Evolutionary conservation across 805 yeast species (phyloP).

Genomic region (Candida xyloterini): DNA sequence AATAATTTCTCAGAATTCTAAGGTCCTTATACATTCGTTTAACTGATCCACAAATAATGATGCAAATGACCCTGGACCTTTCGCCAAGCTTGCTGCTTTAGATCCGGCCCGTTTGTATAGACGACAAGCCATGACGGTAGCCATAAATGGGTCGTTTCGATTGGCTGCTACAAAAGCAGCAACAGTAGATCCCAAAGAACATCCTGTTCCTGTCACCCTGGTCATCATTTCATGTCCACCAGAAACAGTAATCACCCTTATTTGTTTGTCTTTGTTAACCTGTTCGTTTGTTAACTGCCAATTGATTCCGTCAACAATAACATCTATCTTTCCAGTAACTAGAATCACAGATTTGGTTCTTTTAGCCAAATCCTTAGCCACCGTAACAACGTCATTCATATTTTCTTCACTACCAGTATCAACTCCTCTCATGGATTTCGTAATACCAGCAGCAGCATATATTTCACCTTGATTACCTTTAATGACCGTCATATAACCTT

Average conservation of each 20-base stretch:
- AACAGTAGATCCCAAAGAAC: conserved; percentile 73
- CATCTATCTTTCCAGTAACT: conserved; percentile 61
- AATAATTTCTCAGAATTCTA: conserved; percentile 1
- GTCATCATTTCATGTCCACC: conserved; percentile 70
- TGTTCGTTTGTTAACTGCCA: conserved; percentile 5
- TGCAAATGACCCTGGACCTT: conserved; percentile 57
- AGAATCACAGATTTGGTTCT: conserved; percentile 61
- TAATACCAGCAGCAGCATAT: conserved; percentile 50
- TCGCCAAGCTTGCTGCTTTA: conserved; percentile 40
- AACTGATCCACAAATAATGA: conserved; percentile 45
- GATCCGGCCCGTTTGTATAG: conserved; percentile 63
- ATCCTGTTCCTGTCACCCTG: conserved; percentile 76
- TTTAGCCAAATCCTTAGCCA: conserved; percentile 48
- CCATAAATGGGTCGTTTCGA: conserved; percentile 38
- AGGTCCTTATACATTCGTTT: conserved; percentile 9
- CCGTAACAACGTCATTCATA: conserved; percentile 31
- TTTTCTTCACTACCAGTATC: conserved; percentile 40
- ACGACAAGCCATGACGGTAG: conserved; percentile 53
- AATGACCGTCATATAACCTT: conserved; percentile 62
- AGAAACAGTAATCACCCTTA: conserved; percentile 30
- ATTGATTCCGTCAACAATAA: conserved; percentile 45
- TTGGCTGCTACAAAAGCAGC: conserved; percentile 54
- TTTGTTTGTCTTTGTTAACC: too few relatives aligned
- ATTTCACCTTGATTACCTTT: conserved; percentile 91
- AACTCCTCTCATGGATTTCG: conserved; percentile 64